Percentiles rank a stretch among this genome's conserved stretches.
Evolutionary conservation across 2,329 filamentous ascomycete genomes (phyloP).

Genomic region (Fusarium nurragi): DNA sequence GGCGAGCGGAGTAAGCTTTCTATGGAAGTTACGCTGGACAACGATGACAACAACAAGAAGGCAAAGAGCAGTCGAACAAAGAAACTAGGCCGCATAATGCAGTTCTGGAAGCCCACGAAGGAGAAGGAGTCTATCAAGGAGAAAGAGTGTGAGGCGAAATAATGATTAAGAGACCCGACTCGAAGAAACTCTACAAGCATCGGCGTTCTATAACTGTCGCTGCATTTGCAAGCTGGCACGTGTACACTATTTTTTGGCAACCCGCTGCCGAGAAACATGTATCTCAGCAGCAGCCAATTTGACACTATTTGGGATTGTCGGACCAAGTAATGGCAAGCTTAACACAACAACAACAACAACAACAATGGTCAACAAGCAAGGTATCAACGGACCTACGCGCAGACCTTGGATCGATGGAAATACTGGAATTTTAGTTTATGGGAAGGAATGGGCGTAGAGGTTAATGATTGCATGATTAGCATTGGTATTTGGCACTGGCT

Average conservation of each 20-base stretch:
- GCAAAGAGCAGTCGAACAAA: conserved; percentile 71
- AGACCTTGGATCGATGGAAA: conserved; percentile 22
- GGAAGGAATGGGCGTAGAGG: conserved; percentile 41
- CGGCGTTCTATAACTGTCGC: conserved; percentile 36
- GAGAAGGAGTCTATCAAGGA: conserved; percentile 61
- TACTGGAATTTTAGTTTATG: conserved; percentile 34
- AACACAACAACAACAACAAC: too few species aligned
- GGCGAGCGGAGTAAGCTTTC: conserved; percentile 80
- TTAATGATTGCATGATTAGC: conserved; percentile 54
- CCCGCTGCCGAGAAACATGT: conserved; percentile 15
- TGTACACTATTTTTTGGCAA: conserved; percentile 49
- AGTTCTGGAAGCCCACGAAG: conserved; percentile 77
- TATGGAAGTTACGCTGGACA: conserved; percentile 69
- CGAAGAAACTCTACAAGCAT: conserved; percentile 21
- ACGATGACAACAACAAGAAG: conserved; percentile 64
- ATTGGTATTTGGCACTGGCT: conserved; percentile 48
- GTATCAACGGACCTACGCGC: conserved; percentile 19
- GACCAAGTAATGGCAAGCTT: background rate
- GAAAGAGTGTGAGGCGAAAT: conserved; percentile 50
- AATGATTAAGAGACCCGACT: conserved; percentile 11
- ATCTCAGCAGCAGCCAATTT: conserved; percentile 4
- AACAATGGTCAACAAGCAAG: conserved; percentile 12
- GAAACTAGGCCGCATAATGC: conserved; percentile 77
- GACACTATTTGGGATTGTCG: conserved; percentile 1
- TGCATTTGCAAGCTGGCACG: conserved; percentile 52